phyloP scores from a whole-genome alignment of 225 moss, liverwort and hornwort genomes.

The Takakia lepidozioides region DNA sequence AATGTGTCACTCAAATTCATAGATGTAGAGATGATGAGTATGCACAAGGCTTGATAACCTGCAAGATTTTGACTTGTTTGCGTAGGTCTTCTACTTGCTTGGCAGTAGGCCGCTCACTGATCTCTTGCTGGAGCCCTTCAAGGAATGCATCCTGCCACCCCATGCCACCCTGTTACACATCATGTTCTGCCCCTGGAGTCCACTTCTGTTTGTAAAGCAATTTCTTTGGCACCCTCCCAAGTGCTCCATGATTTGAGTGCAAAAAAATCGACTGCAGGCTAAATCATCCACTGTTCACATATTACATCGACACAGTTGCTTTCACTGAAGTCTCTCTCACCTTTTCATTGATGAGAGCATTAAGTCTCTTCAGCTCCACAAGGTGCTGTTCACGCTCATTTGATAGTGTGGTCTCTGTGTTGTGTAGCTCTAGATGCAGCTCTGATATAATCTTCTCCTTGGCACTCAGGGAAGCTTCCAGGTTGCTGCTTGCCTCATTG shows the following conservation, averaged over 20 bases:
- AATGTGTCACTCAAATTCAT: too few relatives aligned
- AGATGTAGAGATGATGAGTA: too few relatives aligned
- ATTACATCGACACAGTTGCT: too few relatives aligned
- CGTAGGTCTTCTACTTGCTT: conserved; percentile 81
- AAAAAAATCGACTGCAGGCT: too few relatives aligned
- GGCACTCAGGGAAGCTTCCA: conserved; percentile 81
- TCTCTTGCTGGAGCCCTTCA: conserved; percentile 58
- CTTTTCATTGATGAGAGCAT: conserved; percentile 63
- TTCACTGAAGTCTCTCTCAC: conserved; percentile 26
- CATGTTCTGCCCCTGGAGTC: too few relatives aligned
- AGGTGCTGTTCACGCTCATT: conserved; percentile 73
- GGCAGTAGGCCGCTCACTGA: conserved; percentile 78
- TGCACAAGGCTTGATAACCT: too few relatives aligned
- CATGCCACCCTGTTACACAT: too few relatives aligned
- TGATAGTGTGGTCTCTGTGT: conserved; percentile 59
- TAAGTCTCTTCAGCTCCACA: conserved; percentile 61
- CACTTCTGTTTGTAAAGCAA: too few relatives aligned
- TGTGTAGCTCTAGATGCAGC: conserved; percentile 74
- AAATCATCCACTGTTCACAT: too few relatives aligned
- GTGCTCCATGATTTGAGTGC: too few relatives aligned
- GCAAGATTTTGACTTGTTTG: conserved; percentile 97
- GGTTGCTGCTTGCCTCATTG: conserved; percentile 76
- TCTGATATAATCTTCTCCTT: conserved; percentile 96
- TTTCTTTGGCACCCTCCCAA: too few relatives aligned
- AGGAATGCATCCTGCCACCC: conserved; percentile 47